Conservation (phyloP, 169 alveolate genomes). For the Toxoplasma gondii region DNA sequence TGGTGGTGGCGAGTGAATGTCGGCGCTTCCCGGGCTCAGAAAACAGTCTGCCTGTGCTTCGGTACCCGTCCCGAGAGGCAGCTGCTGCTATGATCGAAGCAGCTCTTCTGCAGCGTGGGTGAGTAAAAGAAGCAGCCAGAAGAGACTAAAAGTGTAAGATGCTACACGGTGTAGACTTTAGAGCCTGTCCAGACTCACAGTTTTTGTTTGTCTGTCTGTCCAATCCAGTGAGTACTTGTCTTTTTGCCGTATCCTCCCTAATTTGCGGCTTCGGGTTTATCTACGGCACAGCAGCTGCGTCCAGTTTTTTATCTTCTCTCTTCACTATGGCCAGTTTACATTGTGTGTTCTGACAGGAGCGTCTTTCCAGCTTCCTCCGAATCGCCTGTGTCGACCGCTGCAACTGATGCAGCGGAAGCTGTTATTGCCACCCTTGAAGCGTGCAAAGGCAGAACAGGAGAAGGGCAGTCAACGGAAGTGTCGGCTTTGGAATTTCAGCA, state of each 20-base stretch:
- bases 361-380: not conserved
- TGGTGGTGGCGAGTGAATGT: not conserved
- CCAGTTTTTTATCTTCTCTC: not conserved
- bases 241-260: too few relatives aligned
- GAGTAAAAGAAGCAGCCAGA: not conserved
- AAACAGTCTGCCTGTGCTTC: not conserved
- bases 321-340: not conserved
- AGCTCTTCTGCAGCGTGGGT: slow-evolving; percentile 35
- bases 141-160: not conserved
- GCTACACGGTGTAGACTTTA: not conserved
- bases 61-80: not conserved
- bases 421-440: not conserved
- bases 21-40: not conserved
- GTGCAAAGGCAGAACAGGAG: not conserved
- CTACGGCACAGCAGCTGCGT: not conserved
- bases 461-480: not conserved
- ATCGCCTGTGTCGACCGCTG: not conserved
- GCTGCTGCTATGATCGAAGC: slow-evolving; percentile 11
- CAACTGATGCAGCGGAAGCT: slow-evolving; percentile 7
- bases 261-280: too few relatives aligned
- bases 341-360: not conserved
- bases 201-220: not conserved
- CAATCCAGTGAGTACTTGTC: too few relatives aligned
- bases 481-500: not conserved
- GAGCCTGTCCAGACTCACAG: not conserved